Percentiles rank a stretch among this genome's conserved stretches.
phyloP scores from a whole-genome alignment of 164 flowering plant species.

The Sedum album region DNA sequence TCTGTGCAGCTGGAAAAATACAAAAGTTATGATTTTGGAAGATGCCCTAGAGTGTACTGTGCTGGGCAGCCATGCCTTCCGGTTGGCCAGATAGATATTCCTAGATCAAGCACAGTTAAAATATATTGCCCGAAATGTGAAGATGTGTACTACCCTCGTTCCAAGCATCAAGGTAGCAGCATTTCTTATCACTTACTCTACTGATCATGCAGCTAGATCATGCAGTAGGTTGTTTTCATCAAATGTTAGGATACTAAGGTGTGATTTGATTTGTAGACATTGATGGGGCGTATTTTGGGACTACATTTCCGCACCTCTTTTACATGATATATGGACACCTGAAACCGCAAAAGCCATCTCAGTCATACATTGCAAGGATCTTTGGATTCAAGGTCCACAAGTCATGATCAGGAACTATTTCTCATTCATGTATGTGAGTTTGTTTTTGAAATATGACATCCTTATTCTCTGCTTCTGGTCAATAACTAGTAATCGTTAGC shows the following conservation, averaged over 20 bases:
- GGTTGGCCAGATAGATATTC: conserved; percentile 78
- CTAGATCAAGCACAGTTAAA: conserved; percentile 78
- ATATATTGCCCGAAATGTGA: conserved; percentile 86
- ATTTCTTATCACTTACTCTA: conserved; percentile 18
- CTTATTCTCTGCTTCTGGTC: not conserved
- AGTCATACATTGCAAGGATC: not conserved
- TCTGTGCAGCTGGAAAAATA: conserved; percentile 54
- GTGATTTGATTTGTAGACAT: not conserved
- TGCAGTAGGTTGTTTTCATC: not conserved
- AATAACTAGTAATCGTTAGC: too few species aligned
- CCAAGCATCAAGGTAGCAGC: conserved; percentile 83
- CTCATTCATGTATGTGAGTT: not conserved
- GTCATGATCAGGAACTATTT: not conserved
- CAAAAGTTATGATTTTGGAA: conserved; percentile 70
- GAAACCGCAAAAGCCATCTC: conserved; percentile 5
- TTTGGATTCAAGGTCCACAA: conserved; percentile 3
- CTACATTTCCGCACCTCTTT: conserved; percentile 1
- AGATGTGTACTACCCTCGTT: conserved; percentile 76
- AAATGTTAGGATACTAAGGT: not conserved
- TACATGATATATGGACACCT: not conserved
- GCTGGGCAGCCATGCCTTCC: conserved; percentile 91
- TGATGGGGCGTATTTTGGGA: conserved; percentile 4
- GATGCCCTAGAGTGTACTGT: conserved; percentile 87
- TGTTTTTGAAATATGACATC: not conserved
- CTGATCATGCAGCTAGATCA: not conserved